Percentiles rank a stretch among this genome's conserved stretches.
Conservation (phyloP, 768 basidiomycete genomes). For the Cytidiella melzeri region DNA sequence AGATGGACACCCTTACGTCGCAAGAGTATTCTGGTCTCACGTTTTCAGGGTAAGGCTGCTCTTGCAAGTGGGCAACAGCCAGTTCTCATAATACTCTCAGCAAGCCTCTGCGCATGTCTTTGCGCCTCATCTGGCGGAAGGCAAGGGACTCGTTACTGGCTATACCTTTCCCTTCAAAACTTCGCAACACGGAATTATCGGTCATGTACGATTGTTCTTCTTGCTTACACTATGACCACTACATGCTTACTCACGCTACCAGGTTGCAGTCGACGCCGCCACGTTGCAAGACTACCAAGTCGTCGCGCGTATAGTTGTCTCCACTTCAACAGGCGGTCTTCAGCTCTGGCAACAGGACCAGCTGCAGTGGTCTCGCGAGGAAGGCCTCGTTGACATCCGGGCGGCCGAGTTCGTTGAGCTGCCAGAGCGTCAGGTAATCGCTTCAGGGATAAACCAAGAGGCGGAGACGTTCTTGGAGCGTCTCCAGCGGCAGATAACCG, state of each 20-base stretch:
- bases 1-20: conserved; percentile 47
- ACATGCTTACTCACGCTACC: background rate
- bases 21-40: conserved; percentile 65
- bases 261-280: conserved; percentile 52
- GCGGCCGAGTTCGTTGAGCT: conserved; percentile 73
- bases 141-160: conserved; percentile 41
- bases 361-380: conserved; percentile 75
- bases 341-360: conserved; percentile 64
- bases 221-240: background rate
- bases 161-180: conserved; percentile 65
- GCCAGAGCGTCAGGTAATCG: conserved; percentile 47
- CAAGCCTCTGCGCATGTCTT: conserved; percentile 50
- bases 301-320: conserved; percentile 43
- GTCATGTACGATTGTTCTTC: conserved; percentile 42
- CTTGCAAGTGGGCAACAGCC: conserved; percentile 3
- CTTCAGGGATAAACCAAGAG: conserved; percentile 26
- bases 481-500: conserved; percentile 48
- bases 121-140: conserved; percentile 40
- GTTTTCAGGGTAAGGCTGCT: conserved; percentile 37
- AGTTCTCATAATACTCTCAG: conserved; percentile 27
- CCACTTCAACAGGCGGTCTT: conserved; percentile 71
- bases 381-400: conserved; percentile 59
- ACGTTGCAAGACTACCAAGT: conserved; percentile 32
- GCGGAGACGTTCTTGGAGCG: conserved; percentile 46
- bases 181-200: conserved; percentile 57